Evolutionary conservation across 148 eudicot species (phyloP), one percentile per base, ranked within the genome.

Genomic region (Simmondsia chinensis): DNA sequence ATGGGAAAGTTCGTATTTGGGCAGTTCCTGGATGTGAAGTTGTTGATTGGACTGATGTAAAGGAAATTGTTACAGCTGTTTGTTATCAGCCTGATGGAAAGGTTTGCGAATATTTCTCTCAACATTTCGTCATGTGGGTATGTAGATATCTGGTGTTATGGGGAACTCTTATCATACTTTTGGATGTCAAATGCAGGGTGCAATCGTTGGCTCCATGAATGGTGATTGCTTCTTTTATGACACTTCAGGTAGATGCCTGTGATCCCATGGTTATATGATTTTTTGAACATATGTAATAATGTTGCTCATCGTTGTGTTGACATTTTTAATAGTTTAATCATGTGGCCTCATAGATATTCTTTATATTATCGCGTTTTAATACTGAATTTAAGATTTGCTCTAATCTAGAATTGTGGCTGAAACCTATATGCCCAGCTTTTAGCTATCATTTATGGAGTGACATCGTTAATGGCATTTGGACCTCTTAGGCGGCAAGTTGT

Each of bases 1-100:
- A 88, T 56, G 97, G 96, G 33, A 87, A 83, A 63, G 74, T 87
- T 61, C 96, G 94, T n/a, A 72, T 83, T 39, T 87, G 96, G 96
- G 73, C 49, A 17, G 42, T 80, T 35, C 24, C 29, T 36, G 52
- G 69, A 22, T 71, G 78, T 52, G 74, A 68, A 65, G 96, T 87
- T 48, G 71, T 77, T 53, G 86, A 88, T 63, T 88, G 96, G 96
- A 71, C 65, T 0, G 89, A 88, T 43, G 39, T 67, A 7, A 80
- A 64, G 64, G 94, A 77, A 50, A 88, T 88, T 15, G 77, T 89
- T 7, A 81, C 95, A 16, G 97, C 95, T 27, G 73, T 84, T 48
- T 70, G 82, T 41, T 84, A 84, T 61, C 79, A 67, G 45, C 97
- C 93, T 24, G 71, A 72, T 75, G 97, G 93, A 43, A 57, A 85